These are phyloP conservation scores for Boletus patriciae DNA, from an alignment of 768 basidiomycete species.

Conservation along the genomic window DNA sequence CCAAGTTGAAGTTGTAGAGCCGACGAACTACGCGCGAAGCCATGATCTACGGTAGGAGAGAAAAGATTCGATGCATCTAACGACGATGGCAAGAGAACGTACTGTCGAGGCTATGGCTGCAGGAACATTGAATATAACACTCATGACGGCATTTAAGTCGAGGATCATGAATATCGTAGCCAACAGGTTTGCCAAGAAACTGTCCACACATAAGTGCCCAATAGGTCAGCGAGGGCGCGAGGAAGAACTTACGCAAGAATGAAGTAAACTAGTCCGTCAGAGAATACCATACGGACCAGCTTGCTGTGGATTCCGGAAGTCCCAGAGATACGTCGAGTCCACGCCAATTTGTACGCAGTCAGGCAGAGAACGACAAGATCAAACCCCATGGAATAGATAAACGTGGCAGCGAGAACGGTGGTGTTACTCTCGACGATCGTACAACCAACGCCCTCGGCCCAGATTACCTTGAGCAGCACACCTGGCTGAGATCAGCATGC, in stretches of 20 bases:
- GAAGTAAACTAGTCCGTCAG: conserved; percentile 74
- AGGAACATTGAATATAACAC: conserved; percentile 63
- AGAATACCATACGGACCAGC: conserved; percentile 64
- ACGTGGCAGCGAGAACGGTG: conserved; percentile 63
- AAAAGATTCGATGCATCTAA: background rate
- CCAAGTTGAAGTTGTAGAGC: conserved; percentile 47
- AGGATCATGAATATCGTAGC: conserved; percentile 63
- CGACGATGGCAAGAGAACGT: conserved; percentile 16
- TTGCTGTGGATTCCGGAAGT: conserved; percentile 37
- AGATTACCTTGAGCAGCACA: conserved; percentile 56
- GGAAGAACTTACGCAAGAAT: conserved; percentile 59
- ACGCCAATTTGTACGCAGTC: conserved; percentile 58
- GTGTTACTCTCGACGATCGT: conserved; percentile 61
- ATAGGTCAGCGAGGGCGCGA: conserved; percentile 20
- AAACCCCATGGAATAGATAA: conserved; percentile 77
- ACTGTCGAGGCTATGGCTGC: conserved; percentile 57
- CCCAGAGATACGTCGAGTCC: conserved; percentile 20
- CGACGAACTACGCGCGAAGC: conserved; percentile 62
- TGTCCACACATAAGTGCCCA: conserved; percentile 22
- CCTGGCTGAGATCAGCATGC: conserved; percentile 36
- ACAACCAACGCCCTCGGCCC: conserved; percentile 52
- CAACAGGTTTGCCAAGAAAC: conserved; percentile 42
- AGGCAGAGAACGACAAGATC: conserved; percentile 61
- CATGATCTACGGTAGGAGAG: conserved; percentile 43
- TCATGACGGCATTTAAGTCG: conserved; percentile 67